Base-by-base conservation (phyloP, 23 red algal genomes). In the Gracilariopsis chorda region DNA sequence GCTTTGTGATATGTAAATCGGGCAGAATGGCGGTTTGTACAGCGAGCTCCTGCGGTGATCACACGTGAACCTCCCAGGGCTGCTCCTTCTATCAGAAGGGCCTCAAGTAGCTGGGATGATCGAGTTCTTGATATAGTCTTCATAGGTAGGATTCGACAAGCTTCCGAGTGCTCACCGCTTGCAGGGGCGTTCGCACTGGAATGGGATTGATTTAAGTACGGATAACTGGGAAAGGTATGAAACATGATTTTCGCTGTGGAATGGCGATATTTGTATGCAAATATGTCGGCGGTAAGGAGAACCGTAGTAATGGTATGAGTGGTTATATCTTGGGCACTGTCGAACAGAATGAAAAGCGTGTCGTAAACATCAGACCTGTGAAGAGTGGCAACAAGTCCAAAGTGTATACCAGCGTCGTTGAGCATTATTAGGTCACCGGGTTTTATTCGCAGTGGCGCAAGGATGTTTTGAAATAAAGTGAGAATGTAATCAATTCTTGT, bases 401-500 rank as follows among this genome's bases (percentile, higher is more conserved):
- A 16, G 25, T 84, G 80, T 14, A 84, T 41, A 19, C 56, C 80
- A 28, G 28, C n/a, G 25, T 84, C 80, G 20, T 57, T 34, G 9
- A 27, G 25, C 17, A 67, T 7, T 27, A 68, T 84, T 23, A 41
- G 53, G 16, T 24, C 55, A 16, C 59, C 59, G 25, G 67, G 53
- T 41, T 24, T 41, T 44, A 11, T 23, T 6, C 80, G 80, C n/a
- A 57, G 80, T n/a, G 80, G 55, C 25, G 28, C 39, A 28, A 84
- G 40, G 25, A 84, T 63, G 0, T 63, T 67, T n/a, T 57, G 28
- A 37, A 84, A 84, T 24, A 84, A 84, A 46, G 53, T 27, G n/a
- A 84, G 59, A 46, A 84, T 84, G 59, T 84, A 65, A 30, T 84
- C 80, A 68, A 84, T 84, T 11, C 80, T 51, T 19, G 80, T 57